A percentile compares a stretch with the other conserved stretches of the same genome.
Evolutionary conservation across 2,329 filamentous ascomycete species (phyloP).

Genomic region (Trichoderma arundinaceum): DNA sequence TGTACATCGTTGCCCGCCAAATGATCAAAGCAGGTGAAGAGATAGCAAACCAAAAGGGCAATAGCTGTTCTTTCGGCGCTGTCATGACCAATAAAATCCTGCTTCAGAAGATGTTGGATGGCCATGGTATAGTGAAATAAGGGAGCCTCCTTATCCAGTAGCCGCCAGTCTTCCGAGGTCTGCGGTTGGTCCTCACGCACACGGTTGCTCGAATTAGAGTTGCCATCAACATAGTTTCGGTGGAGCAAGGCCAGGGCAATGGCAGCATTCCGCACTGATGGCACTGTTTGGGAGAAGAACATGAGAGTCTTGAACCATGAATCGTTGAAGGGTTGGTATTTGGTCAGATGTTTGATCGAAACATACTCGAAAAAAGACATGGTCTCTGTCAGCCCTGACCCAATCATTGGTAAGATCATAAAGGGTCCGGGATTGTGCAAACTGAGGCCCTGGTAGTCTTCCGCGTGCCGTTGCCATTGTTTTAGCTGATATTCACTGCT

Average conservation of each 20-base stretch:
- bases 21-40: conserved; percentile 23
- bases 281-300: conserved; percentile 21
- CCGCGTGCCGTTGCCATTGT: too few relatives aligned
- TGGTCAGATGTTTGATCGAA: conserved; percentile 7
- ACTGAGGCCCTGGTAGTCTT: background rate
- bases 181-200: background rate
- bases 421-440: background rate
- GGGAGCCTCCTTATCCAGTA: background rate
- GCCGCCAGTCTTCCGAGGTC: background rate
- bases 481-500: background rate
- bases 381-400: background rate
- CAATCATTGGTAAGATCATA: conserved; percentile 4
- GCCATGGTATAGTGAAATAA: conserved; percentile 8
- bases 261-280: conserved; percentile 11
- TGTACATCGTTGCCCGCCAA: conserved; percentile 8
- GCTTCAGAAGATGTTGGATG: conserved; percentile 10
- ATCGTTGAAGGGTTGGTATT: background rate
- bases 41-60: conserved; percentile 12
- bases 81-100: background rate
- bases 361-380: conserved; percentile 4
- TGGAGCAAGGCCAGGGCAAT: conserved; percentile 6
- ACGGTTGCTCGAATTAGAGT: background rate
- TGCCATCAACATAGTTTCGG: background rate
- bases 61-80: background rate
- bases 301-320: conserved; percentile 4